A percentile compares a stretch with the other conserved stretches of the same genome.
Evolutionary conservation across 1,284 basidiomycete species (phyloP).

Genomic region (Fomitopsis pinicola): DNA sequence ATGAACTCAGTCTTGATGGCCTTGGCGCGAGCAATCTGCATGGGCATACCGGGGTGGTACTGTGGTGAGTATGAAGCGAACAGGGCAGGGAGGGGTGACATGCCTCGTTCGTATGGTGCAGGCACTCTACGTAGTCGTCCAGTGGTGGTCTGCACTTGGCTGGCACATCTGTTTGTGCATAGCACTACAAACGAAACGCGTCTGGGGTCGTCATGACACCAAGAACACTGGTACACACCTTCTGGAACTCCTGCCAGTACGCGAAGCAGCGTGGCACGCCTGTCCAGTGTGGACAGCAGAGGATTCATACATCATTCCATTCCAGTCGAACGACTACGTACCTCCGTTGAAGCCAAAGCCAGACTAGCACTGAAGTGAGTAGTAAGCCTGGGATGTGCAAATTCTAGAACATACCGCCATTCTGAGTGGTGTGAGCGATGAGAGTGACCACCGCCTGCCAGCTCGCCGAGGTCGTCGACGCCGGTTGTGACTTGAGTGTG

Average conservation of each 20-base stretch:
- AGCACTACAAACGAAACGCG: constrained; percentile 57
- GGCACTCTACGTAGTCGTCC: constrained; percentile 92
- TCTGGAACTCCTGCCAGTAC: constrained; percentile 91
- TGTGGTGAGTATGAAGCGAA: background rate
- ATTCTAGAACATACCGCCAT: constrained; percentile 32
- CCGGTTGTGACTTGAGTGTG: background rate
- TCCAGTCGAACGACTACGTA: constrained; percentile 22
- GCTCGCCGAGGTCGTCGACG: background rate
- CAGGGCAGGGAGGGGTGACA: constrained; percentile 13
- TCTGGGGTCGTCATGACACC: background rate
- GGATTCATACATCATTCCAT: constrained; percentile 2
- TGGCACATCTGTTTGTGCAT: constrained; percentile 78
- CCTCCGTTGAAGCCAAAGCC: constrained; percentile 70
- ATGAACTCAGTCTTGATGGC: constrained; percentile 72
- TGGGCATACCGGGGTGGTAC: background rate
- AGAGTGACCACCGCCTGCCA: background rate
- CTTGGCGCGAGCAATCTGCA: constrained; percentile 70
- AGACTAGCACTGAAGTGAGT: constrained; percentile 26
- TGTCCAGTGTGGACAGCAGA: constrained; percentile 27
- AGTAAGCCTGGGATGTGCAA: background rate
- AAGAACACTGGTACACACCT: constrained; percentile 37
- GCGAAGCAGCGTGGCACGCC: constrained; percentile 88
- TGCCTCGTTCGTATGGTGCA: constrained; percentile 91
- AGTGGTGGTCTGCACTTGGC: constrained; percentile 69
- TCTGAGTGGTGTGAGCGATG: constrained; percentile 9